Conservation (phyloP, 805 yeast genomes). For the Saccharomycopsis vini region DNA sequence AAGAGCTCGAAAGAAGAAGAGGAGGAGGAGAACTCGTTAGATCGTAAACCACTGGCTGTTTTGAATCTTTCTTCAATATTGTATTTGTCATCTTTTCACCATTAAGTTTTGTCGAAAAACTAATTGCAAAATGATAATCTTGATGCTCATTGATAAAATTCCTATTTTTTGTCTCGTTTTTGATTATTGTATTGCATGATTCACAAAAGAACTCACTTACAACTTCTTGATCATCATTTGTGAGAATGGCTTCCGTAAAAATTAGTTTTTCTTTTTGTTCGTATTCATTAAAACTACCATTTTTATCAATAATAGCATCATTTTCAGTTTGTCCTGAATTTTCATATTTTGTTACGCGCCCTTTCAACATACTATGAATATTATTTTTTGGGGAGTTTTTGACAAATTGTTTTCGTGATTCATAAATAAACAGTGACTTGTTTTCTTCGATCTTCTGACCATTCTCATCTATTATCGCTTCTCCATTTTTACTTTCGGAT, state of each 20-base stretch:
- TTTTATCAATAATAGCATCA: too few species aligned
- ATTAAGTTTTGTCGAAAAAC: conserved; percentile 14
- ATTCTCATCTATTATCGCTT: background rate
- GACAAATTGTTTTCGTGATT: conserved; percentile 4
- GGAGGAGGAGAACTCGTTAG: background rate
- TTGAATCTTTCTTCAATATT: background rate
- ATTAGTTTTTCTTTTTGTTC: background rate
- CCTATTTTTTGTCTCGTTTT: background rate
- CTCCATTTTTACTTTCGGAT: background rate
- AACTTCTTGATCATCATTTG: too few species aligned
- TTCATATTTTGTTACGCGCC: too few species aligned
- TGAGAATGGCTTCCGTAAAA: background rate
- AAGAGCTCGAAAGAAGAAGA: background rate
- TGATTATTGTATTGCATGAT: conserved; percentile 5
- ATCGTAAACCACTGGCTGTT: background rate
- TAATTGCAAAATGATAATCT: conserved; percentile 18
- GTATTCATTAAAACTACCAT: background rate
- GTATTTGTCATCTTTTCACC: conserved; percentile 10
- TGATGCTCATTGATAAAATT: conserved; percentile 12
- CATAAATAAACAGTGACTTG: conserved; percentile 3
- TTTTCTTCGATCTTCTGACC: background rate
- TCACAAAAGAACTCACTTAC: conserved; percentile 10
- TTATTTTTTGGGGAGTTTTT: background rate
- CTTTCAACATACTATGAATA: background rate
- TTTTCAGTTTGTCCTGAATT: too few species aligned